Evolutionary conservation across 345 rosid genomes (phyloP), one percentile per base, ranked within the genome.

Genomic region (Gossypium arboreum): DNA sequence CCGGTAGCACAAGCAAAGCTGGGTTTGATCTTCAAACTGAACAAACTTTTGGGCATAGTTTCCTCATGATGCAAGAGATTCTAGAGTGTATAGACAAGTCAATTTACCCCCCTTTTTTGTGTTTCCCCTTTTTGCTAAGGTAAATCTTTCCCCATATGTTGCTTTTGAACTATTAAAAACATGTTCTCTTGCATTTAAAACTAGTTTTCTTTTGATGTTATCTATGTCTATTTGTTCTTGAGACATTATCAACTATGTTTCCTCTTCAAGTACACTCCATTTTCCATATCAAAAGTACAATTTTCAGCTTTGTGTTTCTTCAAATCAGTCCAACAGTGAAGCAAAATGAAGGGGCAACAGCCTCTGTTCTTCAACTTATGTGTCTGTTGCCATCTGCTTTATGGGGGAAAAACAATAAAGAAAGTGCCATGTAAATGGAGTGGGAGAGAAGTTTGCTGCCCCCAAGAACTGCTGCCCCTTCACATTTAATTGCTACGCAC

Each of bases 41-140:
- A 18, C 22, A 51, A 64, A 13, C 17, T 71, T 77, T 71, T 74
- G 51, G 69, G 68, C 75, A 58, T 47, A 70, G 54, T 64, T 80
- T 51, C 52, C 63, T 64, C 74, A 77, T 66, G 76, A 65, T 73
- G 78, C 67, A 56, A 79, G 67, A n/a, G 55, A 71, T 68, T 64
- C 68, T 52, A 56, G 76, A 81, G 76, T 83, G 87, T 83, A 83
- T 75, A 83, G 86, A 82, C 72, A 81, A 69, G 81, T 78, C 76
- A 77, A 75, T 77, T 77, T 76, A 61, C 27, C 60, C 60, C 60
- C 25, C 27, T 76, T 54, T 74, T 63, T 58, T 13, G 17, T 59
- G 65, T 67, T 66, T 39, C 25, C 18, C 60, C 78, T 80, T 77
- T 83, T 77, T 83, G 79, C 74, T 34, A 61, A 65, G 81, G 81